Percentiles rank a stretch among this genome's conserved stretches.
Evolutionary conservation across 2,329 filamentous ascomycete genomes (phyloP).

Genomic region (Sarocladiaceae sp.): DNA sequence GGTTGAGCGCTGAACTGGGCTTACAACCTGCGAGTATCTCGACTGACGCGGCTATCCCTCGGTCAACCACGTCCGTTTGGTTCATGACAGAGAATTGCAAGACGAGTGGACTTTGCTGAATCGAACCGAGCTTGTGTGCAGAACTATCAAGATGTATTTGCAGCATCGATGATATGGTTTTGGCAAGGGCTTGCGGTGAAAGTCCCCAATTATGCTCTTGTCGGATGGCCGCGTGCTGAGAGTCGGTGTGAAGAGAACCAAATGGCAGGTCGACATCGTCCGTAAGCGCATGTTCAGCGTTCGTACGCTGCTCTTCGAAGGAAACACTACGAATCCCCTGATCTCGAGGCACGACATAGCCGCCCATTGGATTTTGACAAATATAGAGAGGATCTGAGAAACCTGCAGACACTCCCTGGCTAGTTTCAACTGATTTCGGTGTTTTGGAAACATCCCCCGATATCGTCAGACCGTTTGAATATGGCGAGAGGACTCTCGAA

Average conservation of each 20-base stretch:
- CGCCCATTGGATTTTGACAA: too few species aligned
- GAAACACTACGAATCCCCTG: not conserved
- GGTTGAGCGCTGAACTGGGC: constrained; percentile 35
- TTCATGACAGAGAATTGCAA: constrained; percentile 35
- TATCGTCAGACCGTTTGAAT: not conserved
- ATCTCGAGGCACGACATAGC: too few species aligned
- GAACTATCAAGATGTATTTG: constrained; percentile 42
- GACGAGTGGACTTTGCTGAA: constrained; percentile 38
- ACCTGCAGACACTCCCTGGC: too few species aligned
- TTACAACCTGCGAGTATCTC: constrained; percentile 34
- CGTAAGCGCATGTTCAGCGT: not conserved
- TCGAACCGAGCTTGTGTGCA: constrained; percentile 34
- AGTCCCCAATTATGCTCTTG: not conserved
- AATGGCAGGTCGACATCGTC: not conserved
- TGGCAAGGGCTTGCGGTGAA: constrained; percentile 28
- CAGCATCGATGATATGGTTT: constrained; percentile 40
- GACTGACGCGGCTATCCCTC: constrained; percentile 37
- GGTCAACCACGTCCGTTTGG: constrained; percentile 31
- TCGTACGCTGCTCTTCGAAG: not conserved
- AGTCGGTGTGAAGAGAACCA: not conserved
- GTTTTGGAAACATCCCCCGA: too few species aligned
- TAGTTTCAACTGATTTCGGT: too few species aligned
- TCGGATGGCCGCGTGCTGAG: not conserved
- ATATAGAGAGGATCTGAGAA: too few species aligned
- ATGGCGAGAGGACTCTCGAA: not conserved